Percentiles rank a stretch among this genome's conserved stretches.
phyloP scores from a whole-genome alignment of 1,284 basidiomycete species.

The Ustilago lituana region DNA sequence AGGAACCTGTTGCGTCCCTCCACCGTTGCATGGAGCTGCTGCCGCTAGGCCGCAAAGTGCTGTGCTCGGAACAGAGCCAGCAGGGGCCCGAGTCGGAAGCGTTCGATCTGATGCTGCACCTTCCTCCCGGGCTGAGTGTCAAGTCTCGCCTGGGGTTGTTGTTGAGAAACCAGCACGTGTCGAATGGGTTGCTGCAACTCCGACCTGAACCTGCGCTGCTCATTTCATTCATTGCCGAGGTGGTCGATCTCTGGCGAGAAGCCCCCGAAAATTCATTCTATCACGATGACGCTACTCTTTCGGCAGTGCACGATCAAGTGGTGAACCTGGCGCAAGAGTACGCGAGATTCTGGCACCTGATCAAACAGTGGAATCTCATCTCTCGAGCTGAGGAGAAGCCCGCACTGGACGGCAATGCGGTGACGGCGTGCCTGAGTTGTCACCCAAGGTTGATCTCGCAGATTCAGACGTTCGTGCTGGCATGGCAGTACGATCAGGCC shows the following conservation, averaged over 20 bases:
- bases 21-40: slow-evolving; percentile 33
- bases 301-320: slow-evolving; percentile 7
- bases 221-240: slow-evolving; percentile 45
- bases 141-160: slow-evolving; percentile 43
- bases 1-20: slow-evolving; percentile 49
- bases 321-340: slow-evolving; percentile 26
- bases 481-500: slow-evolving; percentile 54
- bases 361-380: slow-evolving; percentile 27
- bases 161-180: slow-evolving; percentile 38
- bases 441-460: slow-evolving; percentile 48
- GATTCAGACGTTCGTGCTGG: slow-evolving; percentile 53
- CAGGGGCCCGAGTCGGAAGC: slow-evolving; percentile 4
- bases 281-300: slow-evolving; percentile 17
- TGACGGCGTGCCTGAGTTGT: slow-evolving; percentile 42
- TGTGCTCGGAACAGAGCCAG: slow-evolving; percentile 13
- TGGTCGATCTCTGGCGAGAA: slow-evolving; percentile 17
- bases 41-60: slow-evolving; percentile 21
- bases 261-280: neutral
- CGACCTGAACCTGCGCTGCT: slow-evolving; percentile 40
- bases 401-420: slow-evolving; percentile 55
- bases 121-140: slow-evolving; percentile 29
- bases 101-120: slow-evolving; percentile 22
- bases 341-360: slow-evolving; percentile 40
- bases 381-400: slow-evolving; percentile 45
- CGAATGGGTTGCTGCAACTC: slow-evolving; percentile 32